A percentile compares a stretch with the other conserved stretches of the same genome.
phyloP scores from a whole-genome alignment of 345 rosid genomes.

The Clarkia xantiana region DNA sequence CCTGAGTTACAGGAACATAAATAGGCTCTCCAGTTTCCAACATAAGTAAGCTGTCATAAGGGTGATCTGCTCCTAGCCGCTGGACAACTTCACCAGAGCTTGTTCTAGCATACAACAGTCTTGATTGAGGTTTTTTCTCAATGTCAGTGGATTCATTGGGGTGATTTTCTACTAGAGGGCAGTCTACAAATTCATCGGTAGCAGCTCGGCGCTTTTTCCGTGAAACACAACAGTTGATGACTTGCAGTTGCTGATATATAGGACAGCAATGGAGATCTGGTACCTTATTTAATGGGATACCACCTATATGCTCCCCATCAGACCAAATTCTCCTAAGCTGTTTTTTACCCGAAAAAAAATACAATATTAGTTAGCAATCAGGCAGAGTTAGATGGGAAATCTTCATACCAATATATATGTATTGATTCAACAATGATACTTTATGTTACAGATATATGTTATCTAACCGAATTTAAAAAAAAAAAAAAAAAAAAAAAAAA shows the following conservation, averaged over 20 bases:
- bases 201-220: constrained; percentile 46
- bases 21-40: constrained; percentile 90
- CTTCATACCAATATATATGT: too few species aligned
- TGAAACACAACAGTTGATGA: constrained; percentile 78
- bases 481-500: too few species aligned
- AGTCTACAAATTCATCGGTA: constrained; percentile 59
- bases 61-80: constrained; percentile 51
- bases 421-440: too few species aligned
- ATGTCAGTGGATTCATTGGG: constrained; percentile 26
- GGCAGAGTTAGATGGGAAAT: constrained; percentile 1
- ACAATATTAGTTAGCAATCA: constrained; percentile 6
- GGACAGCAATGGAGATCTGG: constrained; percentile 93
- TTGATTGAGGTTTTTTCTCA: constrained; percentile 11
- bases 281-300: constrained; percentile 51
- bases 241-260: constrained; percentile 75
- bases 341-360: constrained; percentile 1
- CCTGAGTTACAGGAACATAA: constrained; percentile 80
- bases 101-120: constrained; percentile 41
- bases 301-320: constrained; percentile 59
- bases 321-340: constrained; percentile 81
- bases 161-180: constrained; percentile 37
- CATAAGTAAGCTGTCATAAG: constrained; percentile 48
- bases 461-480: too few species aligned
- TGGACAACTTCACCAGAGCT: constrained; percentile 56
- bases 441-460: too few species aligned